Evolutionary conservation across 2,329 filamentous ascomycete species (phyloP).

Genomic region (Aspergillus intermedius): DNA sequence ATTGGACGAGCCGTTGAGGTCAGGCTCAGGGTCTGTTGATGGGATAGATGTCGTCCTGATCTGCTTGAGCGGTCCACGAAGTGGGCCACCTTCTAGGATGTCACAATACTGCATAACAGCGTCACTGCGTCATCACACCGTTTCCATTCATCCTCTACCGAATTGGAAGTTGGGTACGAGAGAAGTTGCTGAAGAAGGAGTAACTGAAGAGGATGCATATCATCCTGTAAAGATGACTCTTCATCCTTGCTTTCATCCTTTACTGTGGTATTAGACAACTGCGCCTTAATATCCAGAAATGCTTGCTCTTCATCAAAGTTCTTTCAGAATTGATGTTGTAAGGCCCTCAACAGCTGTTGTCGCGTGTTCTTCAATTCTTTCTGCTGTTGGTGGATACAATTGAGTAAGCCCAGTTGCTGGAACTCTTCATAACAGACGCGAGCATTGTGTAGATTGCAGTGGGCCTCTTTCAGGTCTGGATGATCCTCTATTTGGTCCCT

Average conservation of each 20-base stretch:
- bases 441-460: neutral
- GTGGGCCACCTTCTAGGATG: constrained; percentile 14
- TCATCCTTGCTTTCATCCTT: constrained; percentile 10
- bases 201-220: constrained; percentile 9
- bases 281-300: constrained; percentile 13
- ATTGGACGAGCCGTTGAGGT: neutral
- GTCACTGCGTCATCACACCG: constrained; percentile 9
- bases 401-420: constrained; percentile 5
- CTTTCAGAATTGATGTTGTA: constrained; percentile 9
- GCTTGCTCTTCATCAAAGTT: constrained; percentile 16
- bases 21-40: neutral
- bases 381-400: constrained; percentile 5
- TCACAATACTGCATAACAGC: constrained; percentile 12
- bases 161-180: constrained; percentile 13
- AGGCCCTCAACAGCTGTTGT: constrained; percentile 7
- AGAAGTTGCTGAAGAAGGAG: constrained; percentile 12
- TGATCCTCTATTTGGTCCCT: constrained; percentile 8
- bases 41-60: neutral
- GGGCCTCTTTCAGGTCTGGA: constrained; percentile 10
- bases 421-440: constrained; percentile 5
- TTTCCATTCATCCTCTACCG: constrained; percentile 14
- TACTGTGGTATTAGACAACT: constrained; percentile 12
- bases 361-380: constrained; percentile 13
- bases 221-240: constrained; percentile 3
- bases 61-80: constrained; percentile 7